These are phyloP conservation scores for Amaranthus hypochondriacus DNA, from an alignment of 148 eudicot genomes.

Conservation along the genomic window DNA sequence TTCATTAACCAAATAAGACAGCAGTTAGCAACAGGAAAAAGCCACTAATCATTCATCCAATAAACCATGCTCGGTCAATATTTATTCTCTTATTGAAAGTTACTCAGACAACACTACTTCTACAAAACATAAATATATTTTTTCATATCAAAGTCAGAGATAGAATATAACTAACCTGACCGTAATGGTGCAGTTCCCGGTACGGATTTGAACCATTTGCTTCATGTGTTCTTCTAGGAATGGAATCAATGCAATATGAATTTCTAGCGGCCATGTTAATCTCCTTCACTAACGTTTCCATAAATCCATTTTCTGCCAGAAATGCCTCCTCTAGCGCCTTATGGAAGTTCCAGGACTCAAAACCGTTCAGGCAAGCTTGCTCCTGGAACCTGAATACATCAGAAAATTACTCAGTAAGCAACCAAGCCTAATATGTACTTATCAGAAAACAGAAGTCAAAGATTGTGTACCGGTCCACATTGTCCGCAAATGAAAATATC, in stretches of 20 bases:
- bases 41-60: not conserved
- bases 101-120: not conserved
- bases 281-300: constrained; percentile 77
- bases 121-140: not conserved
- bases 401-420: constrained; percentile 6
- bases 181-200: constrained; percentile 35
- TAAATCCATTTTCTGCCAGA: constrained; percentile 82
- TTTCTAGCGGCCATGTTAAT: constrained; percentile 75
- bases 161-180: constrained; percentile 43
- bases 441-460: not conserved
- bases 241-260: constrained; percentile 39
- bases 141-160: not conserved
- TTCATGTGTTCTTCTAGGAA: constrained; percentile 49
- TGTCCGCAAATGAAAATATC: constrained; percentile 71
- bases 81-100: not conserved
- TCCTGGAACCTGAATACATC: constrained; percentile 69
- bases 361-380: constrained; percentile 61
- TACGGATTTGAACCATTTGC: constrained; percentile 50
- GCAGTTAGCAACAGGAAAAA: not conserved
- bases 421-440: not conserved
- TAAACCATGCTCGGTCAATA: not conserved
- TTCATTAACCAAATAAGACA: not conserved
- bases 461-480: constrained; percentile 60
- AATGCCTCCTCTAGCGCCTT: constrained; percentile 91
- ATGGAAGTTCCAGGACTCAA: constrained; percentile 58